phyloP scores from a whole-genome alignment of 495 filamentous ascomycete species.

The Aspergillus saccharolyticus region DNA sequence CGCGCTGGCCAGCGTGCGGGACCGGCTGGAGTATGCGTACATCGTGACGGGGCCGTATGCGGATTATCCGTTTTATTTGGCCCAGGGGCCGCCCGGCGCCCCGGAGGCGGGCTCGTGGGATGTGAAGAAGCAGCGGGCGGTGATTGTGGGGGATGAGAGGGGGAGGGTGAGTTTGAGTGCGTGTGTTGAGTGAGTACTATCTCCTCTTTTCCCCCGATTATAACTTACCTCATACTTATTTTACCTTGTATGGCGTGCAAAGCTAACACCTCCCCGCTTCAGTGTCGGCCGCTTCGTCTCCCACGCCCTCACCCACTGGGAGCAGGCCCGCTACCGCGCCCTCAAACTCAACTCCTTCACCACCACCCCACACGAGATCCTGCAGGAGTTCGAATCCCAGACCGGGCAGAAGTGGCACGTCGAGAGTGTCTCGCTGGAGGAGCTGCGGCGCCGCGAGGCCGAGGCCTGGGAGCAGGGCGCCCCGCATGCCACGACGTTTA shows the following conservation, averaged over 20 bases:
- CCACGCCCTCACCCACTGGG: constrained; percentile 51
- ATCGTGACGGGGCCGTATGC: constrained; percentile 65
- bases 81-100: constrained; percentile 1
- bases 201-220: neutral
- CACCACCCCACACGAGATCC: constrained; percentile 54
- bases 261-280: too few relatives aligned
- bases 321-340: constrained; percentile 46
- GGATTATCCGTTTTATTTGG: constrained; percentile 54
- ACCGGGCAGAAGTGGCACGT: constrained; percentile 49
- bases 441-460: constrained; percentile 48
- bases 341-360: constrained; percentile 69
- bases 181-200: constrained; percentile 60
- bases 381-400: constrained; percentile 62
- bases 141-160: constrained; percentile 53
- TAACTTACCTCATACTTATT: too few relatives aligned
- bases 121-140: constrained; percentile 48
- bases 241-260: too few relatives aligned
- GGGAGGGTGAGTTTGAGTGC: constrained; percentile 58
- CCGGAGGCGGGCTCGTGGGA: constrained; percentile 50
- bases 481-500: constrained; percentile 50
- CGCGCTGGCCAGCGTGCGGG: constrained; percentile 42
- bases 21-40: constrained; percentile 56
- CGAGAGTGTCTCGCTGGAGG: constrained; percentile 46
- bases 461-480: constrained; percentile 49
- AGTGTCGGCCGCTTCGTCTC: constrained; percentile 61